Percentiles rank a stretch among this genome's conserved stretches.
phyloP scores from a whole-genome alignment of 768 basidiomycete species.

The Trametes coccinea region DNA sequence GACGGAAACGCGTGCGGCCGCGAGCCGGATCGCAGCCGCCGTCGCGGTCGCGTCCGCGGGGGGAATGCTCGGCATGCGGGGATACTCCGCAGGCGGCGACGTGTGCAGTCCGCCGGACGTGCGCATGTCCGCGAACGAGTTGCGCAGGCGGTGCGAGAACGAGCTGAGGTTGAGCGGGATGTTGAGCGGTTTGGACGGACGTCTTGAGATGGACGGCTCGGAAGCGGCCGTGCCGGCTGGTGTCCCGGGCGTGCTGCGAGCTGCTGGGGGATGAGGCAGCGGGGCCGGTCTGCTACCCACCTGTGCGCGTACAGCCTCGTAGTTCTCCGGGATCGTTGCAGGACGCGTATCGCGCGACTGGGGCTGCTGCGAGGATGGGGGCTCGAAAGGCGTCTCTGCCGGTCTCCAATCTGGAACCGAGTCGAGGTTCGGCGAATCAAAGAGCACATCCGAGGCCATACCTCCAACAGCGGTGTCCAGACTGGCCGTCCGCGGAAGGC shows the following conservation, averaged over 20 bases:
- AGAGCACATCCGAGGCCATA: conserved; percentile 1
- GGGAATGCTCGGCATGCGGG: conserved; percentile 22
- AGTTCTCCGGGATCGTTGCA: not conserved
- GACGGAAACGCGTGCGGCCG: conserved; percentile 80
- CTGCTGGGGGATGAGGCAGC: not conserved
- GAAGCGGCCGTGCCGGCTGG: not conserved
- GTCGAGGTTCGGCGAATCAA: conserved; percentile 14
- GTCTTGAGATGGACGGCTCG: not conserved
- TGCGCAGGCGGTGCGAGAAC: conserved; percentile 44
- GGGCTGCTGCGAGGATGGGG: not conserved
- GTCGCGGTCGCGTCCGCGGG: conserved; percentile 61
- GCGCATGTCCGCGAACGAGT: conserved; percentile 47
- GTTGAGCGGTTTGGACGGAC: conserved; percentile 7
- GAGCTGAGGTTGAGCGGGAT: conserved; percentile 25
- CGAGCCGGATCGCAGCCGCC: conserved; percentile 83
- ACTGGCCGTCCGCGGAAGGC: conserved; percentile 9
- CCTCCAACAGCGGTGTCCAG: conserved; percentile 10
- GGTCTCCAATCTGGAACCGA: conserved; percentile 15
- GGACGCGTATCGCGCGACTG: not conserved
- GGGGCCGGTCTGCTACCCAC: not conserved
- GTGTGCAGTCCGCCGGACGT: conserved; percentile 30
- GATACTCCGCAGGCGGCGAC: not conserved
- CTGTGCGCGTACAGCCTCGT: not conserved
- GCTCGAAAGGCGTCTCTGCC: conserved; percentile 14
- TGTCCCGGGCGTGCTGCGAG: not conserved